phyloP scores from a whole-genome alignment of 257 asterid species.

The Solanum commersonii region DNA sequence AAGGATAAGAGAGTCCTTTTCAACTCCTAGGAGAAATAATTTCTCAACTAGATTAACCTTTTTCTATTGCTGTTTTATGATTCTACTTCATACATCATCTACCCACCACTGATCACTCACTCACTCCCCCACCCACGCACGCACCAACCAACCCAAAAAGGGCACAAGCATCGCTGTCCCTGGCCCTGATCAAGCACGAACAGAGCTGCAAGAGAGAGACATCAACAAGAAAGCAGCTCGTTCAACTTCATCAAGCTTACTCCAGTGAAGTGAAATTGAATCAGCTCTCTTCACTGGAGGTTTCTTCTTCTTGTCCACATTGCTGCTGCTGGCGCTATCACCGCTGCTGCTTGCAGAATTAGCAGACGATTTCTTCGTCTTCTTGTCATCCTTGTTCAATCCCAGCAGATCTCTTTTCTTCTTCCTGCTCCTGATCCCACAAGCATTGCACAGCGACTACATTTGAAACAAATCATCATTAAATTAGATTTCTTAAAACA shows the following conservation, averaged over 20 bases:
- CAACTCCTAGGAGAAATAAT: background rate
- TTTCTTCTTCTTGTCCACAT: slow-evolving; percentile 20
- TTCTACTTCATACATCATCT: background rate
- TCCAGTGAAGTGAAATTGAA: background rate
- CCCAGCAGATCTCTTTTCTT: slow-evolving; percentile 84
- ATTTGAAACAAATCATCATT: slow-evolving; percentile 4
- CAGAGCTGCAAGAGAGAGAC: slow-evolving; percentile 86
- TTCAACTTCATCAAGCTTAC: slow-evolving; percentile 69
- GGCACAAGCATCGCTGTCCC: too few relatives aligned
- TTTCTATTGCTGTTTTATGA: background rate
- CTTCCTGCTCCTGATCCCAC: slow-evolving; percentile 92
- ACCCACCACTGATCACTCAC: background rate
- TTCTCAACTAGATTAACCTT: background rate
- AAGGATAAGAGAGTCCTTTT: background rate
- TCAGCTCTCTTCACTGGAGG: background rate
- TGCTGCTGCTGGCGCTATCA: slow-evolving; percentile 19
- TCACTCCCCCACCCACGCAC: background rate
- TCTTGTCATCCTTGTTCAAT: slow-evolving; percentile 57
- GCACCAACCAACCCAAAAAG: background rate
- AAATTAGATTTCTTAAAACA: background rate
- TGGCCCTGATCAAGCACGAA: background rate
- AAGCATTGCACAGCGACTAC: slow-evolving; percentile 94
- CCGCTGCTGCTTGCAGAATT: slow-evolving; percentile 52
- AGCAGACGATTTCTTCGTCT: slow-evolving; percentile 38
- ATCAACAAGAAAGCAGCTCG: slow-evolving; percentile 81